A percentile compares a stretch with the other conserved stretches of the same genome.
Evolutionary conservation across 2,329 filamentous ascomycete species (phyloP).

Genomic region (Fusarium continuum): DNA sequence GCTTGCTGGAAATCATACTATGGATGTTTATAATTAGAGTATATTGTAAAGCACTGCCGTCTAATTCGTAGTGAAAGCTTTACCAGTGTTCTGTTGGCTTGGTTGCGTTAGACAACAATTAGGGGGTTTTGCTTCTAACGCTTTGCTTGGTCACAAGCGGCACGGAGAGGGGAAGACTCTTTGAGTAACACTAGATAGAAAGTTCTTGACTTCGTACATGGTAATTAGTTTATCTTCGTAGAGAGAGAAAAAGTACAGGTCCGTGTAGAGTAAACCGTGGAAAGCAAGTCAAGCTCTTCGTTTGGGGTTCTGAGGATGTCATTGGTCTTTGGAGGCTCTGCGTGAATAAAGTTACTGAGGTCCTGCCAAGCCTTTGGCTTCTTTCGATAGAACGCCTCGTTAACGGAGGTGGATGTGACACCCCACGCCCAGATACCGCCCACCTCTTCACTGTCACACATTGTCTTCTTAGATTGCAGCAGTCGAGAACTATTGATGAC

Average conservation of each 20-base stretch:
- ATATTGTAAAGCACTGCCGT: neutral
- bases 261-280: neutral
- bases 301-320: neutral
- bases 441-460: neutral
- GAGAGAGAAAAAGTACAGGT: no score
- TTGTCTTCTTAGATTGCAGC: neutral
- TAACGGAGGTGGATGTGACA: constrained; percentile 2
- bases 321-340: constrained; percentile 9
- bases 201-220: no score
- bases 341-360: constrained; percentile 1
- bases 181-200: no score
- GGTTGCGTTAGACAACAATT: no score
- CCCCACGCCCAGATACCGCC: constrained; percentile 2
- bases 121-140: no score
- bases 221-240: no score
- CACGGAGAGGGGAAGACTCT: no score
- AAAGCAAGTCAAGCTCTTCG: neutral
- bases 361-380: constrained; percentile 5
- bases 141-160: no score
- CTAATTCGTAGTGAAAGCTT: neutral
- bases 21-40: neutral
- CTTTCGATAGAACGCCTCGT: neutral
- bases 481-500: no score
- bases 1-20: neutral
- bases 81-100: neutral